Conservation (phyloP, 2,329 filamentous ascomycete species). For the Diplocarpon mali region DNA sequence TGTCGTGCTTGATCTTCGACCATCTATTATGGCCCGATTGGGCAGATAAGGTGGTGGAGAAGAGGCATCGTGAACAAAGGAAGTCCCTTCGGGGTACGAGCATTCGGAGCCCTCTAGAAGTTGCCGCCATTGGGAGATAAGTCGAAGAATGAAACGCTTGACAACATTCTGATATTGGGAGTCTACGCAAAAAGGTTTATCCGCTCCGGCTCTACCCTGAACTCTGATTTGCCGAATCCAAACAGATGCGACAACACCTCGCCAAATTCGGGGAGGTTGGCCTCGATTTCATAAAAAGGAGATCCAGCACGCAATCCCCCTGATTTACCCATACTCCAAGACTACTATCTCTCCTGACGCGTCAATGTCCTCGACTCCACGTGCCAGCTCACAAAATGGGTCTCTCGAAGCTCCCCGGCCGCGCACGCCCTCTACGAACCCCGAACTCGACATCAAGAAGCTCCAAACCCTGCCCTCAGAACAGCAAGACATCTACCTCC, state of each 20-base stretch:
- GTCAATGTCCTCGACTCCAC: slow-evolving; percentile 26
- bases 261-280: slow-evolving; percentile 3
- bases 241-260: slow-evolving; percentile 4
- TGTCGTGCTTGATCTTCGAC: slow-evolving; percentile 94
- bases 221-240: slow-evolving; percentile 7
- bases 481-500: slow-evolving; percentile 88
- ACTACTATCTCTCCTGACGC: slow-evolving; percentile 7
- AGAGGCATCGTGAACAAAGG: slow-evolving; percentile 22
- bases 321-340: slow-evolving; percentile 1
- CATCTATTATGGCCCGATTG: slow-evolving; percentile 78
- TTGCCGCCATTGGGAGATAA: slow-evolving; percentile 18
- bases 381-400: slow-evolving; percentile 25
- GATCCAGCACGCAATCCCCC: not conserved
- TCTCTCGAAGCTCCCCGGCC: slow-evolving; percentile 25
- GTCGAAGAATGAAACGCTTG: not conserved
- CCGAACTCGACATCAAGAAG: slow-evolving; percentile 82
- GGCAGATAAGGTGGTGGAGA: slow-evolving; percentile 34
- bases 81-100: slow-evolving; percentile 9
- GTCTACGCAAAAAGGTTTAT: slow-evolving; percentile 8
- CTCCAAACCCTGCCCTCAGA: slow-evolving; percentile 82
- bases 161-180: not conserved
- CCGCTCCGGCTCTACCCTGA: not conserved
- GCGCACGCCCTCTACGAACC: slow-evolving; percentile 38
- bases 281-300: slow-evolving; percentile 1
- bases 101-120: slow-evolving; percentile 21